These are phyloP conservation scores for Entophlyctis luteolus DNA, from an alignment of 192 early-diverging fungal species.

Conservation along the genomic window DNA sequence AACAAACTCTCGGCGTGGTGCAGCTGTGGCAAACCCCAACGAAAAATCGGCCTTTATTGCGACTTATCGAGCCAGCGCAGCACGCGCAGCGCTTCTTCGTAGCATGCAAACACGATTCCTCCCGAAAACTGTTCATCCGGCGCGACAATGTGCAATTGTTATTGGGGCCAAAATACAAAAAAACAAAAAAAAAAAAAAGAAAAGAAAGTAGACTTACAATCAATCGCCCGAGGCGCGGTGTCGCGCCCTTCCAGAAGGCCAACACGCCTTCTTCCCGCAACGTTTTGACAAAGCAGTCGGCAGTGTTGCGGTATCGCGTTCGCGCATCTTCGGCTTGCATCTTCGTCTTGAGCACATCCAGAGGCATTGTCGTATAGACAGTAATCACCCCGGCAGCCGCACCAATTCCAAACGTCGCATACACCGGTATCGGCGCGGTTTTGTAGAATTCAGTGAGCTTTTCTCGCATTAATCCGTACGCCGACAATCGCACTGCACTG, in stretches of 20 bases:
- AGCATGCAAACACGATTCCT: slow-evolving; percentile 80
- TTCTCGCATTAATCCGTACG: slow-evolving; percentile 78
- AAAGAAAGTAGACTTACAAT: slow-evolving; percentile 54
- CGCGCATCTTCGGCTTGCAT: slow-evolving; percentile 83
- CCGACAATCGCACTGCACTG: slow-evolving; percentile 84
- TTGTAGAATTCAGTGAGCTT: slow-evolving; percentile 33
- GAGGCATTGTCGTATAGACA: slow-evolving; percentile 92
- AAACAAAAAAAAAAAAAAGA: background rate
- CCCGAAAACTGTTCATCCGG: slow-evolving; percentile 67
- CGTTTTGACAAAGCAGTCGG: slow-evolving; percentile 71
- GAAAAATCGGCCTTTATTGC: background rate
- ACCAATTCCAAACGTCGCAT: slow-evolving; percentile 61
- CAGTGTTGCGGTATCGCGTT: slow-evolving; percentile 61
- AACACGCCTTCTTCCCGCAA: slow-evolving; percentile 70
- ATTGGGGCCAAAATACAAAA: background rate
- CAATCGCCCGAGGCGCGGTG: slow-evolving; percentile 80
- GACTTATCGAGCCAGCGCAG: slow-evolving; percentile 28
- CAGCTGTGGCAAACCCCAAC: background rate
- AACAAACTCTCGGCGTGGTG: background rate
- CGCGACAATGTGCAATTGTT: background rate
- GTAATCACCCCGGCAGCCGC: slow-evolving; percentile 86
- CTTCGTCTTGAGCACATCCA: slow-evolving; percentile 93
- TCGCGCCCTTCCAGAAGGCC: slow-evolving; percentile 94
- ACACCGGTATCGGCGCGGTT: slow-evolving; percentile 42
- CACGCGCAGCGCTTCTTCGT: slow-evolving; percentile 64